phyloP scores from a whole-genome alignment of 441 rosid genomes.

The Syzygium syzygioides region DNA sequence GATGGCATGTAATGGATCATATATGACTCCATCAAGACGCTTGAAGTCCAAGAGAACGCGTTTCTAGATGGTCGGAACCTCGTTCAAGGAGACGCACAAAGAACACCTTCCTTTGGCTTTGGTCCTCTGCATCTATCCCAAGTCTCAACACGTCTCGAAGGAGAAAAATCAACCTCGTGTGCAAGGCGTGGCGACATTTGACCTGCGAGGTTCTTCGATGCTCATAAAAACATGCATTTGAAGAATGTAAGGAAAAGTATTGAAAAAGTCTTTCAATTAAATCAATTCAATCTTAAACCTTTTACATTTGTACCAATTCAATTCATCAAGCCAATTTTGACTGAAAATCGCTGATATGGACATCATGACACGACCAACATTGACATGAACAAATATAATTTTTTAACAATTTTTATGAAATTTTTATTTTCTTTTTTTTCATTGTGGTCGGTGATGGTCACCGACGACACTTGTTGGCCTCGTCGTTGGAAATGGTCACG shows the following conservation, averaged over 20 bases:
- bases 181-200: neutral
- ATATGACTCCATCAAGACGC: neutral
- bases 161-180: neutral
- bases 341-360: no score
- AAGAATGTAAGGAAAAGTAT: neutral
- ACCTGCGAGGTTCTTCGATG: neutral
- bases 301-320: no score
- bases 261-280: no score
- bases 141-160: neutral
- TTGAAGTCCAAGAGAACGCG: neutral
- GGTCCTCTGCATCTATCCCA: neutral
- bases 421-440: no score
- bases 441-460: no score
- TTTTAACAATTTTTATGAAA: no score
- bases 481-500: no score
- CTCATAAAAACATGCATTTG: neutral
- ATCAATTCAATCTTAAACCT: no score
- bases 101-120: neutral
- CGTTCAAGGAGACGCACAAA: neutral
- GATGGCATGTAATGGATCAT: neutral
- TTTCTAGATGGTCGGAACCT: neutral
- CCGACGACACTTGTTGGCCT: no score
- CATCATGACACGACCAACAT: no score
- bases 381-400: no score
- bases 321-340: no score